phyloP scores from a whole-genome alignment of 2,329 filamentous ascomycete genomes.

The Apiospora hydei region DNA sequence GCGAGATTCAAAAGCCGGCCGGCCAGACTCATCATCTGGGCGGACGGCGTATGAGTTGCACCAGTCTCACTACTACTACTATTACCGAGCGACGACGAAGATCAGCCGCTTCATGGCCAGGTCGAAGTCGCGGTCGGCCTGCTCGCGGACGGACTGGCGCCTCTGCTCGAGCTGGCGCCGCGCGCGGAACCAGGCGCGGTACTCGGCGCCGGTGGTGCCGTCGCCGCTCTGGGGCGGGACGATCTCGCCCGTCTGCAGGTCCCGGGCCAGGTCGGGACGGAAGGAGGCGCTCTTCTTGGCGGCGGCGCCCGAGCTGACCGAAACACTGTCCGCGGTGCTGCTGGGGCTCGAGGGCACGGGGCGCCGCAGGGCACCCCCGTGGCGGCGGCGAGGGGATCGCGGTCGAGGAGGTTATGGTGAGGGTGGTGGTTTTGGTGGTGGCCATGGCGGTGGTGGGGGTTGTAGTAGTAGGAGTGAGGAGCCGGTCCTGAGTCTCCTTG shows the following conservation, averaged over 20 bases:
- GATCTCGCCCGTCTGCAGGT: constrained; percentile 29
- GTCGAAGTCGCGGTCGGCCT: constrained; percentile 9
- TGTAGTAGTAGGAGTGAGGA: background rate
- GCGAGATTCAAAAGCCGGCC: background rate
- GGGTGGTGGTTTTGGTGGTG: constrained; percentile 5
- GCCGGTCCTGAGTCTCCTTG: background rate
- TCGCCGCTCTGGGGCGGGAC: constrained; percentile 30
- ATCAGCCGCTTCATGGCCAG: background rate
- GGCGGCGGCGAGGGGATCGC: constrained; percentile 3
- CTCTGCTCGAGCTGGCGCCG: constrained; percentile 7
- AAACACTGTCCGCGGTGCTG: too few relatives aligned
- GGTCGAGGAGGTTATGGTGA: constrained; percentile 3
- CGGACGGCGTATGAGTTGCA: background rate
- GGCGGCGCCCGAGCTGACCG: background rate
- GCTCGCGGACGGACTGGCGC: constrained; percentile 1
- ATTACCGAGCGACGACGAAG: background rate
- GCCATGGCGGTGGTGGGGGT: background rate
- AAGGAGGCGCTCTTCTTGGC: constrained; percentile 22
- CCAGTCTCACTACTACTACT: background rate
- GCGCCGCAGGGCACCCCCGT: background rate
- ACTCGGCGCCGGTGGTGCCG: constrained; percentile 26
- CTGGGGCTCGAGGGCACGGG: background rate
- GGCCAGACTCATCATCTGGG: background rate
- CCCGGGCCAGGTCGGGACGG: constrained; percentile 15
- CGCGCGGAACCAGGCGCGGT: constrained; percentile 28